Conservation (phyloP, 257 asterid genomes). For the Solanum arcanum region DNA sequence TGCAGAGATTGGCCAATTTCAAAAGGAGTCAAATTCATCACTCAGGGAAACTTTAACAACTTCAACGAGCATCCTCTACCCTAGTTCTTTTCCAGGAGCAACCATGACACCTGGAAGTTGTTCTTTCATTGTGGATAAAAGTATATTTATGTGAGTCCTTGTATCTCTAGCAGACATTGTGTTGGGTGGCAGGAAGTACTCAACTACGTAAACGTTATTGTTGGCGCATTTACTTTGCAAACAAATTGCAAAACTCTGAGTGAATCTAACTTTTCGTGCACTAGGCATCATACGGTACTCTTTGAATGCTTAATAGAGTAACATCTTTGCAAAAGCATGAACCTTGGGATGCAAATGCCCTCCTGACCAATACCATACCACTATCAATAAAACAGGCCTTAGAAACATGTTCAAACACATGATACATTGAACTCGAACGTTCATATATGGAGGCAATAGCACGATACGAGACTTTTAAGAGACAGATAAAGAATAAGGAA, state of each 20-base stretch:
- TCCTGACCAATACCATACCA: background rate
- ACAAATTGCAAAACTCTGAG: background rate
- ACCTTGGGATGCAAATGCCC: background rate
- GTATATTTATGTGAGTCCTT: too few species aligned
- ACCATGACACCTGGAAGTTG: too few species aligned
- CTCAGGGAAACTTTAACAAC: too few species aligned
- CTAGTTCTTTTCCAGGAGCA: too few species aligned
- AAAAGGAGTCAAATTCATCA: too few species aligned
- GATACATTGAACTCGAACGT: background rate
- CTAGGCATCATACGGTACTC: background rate
- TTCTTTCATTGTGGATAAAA: too few species aligned
- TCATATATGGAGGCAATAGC: background rate
- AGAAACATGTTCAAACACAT: background rate
- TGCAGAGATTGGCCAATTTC: too few species aligned
- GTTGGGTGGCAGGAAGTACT: background rate
- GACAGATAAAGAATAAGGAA: background rate
- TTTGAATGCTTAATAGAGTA: background rate
- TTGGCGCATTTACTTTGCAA: background rate
- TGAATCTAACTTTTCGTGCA: background rate
- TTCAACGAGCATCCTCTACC: too few species aligned
- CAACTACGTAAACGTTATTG: background rate
- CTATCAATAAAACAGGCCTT: background rate
- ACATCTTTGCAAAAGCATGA: background rate
- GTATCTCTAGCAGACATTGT: too few species aligned
- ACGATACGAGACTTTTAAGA: background rate